Conservation (phyloP, 176 grass and related monocot species). For the Oryza punctata region DNA sequence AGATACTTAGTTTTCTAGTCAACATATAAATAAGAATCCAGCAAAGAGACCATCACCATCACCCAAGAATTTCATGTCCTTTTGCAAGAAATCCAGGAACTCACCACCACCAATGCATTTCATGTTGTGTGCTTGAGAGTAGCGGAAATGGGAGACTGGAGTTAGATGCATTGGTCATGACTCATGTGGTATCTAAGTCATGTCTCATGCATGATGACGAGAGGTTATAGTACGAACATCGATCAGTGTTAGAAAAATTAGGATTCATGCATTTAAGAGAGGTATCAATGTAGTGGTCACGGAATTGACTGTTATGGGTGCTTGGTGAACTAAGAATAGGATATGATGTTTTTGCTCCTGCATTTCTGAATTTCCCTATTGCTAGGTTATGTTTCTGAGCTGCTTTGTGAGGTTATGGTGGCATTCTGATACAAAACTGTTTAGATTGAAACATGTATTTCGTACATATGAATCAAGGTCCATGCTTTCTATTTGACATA, state of each 20-base stretch:
- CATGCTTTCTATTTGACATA: background rate
- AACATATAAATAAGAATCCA: background rate
- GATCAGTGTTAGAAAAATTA: background rate
- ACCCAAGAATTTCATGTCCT: background rate
- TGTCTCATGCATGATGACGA: no score
- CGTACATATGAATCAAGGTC: background rate
- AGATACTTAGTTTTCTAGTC: background rate
- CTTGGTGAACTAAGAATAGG: no score
- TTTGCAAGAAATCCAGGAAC: background rate
- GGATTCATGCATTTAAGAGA: background rate
- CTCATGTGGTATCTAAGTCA: no score
- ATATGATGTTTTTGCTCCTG: background rate
- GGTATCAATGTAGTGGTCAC: background rate
- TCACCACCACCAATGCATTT: no score
- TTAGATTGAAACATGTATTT: slow-evolving; percentile 5
- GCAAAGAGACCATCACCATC: background rate
- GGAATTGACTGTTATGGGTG: background rate
- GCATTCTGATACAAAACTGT: background rate
- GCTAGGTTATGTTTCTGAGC: background rate
- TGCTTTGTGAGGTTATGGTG: background rate
- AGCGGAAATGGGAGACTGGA: no score
- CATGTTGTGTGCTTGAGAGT: no score
- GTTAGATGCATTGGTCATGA: no score
- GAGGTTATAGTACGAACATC: background rate
- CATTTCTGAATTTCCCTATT: background rate